A percentile compares a stretch with the other conserved stretches of the same genome.
Evolutionary conservation across 1,284 basidiomycete species (phyloP).

Genomic region (Vanrija pseudolonga): DNA sequence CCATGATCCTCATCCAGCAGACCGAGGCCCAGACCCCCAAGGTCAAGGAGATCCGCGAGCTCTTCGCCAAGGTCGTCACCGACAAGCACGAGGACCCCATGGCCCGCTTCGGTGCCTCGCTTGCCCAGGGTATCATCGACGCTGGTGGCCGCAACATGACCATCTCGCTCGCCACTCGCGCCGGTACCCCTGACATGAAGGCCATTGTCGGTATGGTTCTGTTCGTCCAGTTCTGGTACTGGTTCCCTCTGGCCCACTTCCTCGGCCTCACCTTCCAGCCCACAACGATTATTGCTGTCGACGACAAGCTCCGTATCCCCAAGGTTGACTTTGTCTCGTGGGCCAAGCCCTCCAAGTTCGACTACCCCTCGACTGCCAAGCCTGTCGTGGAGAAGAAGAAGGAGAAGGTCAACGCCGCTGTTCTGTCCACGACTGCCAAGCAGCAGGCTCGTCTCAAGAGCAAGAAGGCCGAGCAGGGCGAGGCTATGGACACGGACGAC

Average conservation of each 20-base stretch:
- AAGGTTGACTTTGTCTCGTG: conserved; percentile 87
- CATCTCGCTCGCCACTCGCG: conserved; percentile 83
- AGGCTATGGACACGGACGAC: conserved; percentile 69
- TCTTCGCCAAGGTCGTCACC: conserved; percentile 80
- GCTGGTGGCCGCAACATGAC: conserved; percentile 93
- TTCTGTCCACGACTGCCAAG: conserved; percentile 91
- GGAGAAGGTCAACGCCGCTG: conserved; percentile 83
- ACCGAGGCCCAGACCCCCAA: conserved; percentile 83
- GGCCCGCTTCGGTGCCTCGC: conserved; percentile 90
- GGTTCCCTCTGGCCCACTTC: conserved; percentile 95
- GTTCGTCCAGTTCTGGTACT: conserved; percentile 99
- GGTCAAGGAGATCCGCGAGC: conserved; percentile 68
- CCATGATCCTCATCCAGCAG: conserved; percentile 93
- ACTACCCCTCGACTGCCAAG: conserved; percentile 77
- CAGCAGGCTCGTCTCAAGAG: conserved; percentile 85
- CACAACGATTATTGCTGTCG: conserved; percentile 86
- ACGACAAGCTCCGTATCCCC: conserved; percentile 79
- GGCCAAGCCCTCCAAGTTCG: conserved; percentile 79
- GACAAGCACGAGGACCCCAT: conserved; percentile 98
- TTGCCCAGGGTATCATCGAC: conserved; percentile 93
- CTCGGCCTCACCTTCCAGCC: conserved; percentile 87
- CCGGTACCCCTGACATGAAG: conserved; percentile 79
- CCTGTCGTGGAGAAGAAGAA: conserved; percentile 86
- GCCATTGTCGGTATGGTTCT: conserved; percentile 93
- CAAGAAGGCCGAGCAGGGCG: conserved; percentile 63